These are phyloP conservation scores for Platismatia glauca DNA, from an alignment of 495 filamentous ascomycete species.

Conservation along the genomic window DNA sequence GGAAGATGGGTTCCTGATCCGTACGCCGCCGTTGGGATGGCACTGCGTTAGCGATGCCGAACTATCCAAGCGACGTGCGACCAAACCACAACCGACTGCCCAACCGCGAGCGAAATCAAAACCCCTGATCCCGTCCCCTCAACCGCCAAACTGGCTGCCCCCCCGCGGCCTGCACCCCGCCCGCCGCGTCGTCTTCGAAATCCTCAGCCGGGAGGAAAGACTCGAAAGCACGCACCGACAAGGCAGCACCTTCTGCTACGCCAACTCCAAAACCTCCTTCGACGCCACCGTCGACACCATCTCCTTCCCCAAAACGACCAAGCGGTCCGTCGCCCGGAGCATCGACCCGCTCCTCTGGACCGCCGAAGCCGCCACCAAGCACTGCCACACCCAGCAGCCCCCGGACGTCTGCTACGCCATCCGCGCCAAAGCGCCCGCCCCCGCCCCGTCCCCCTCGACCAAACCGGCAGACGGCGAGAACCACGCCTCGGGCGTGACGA, in stretches of 20 bases:
- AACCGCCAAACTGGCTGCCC: conserved; percentile 25
- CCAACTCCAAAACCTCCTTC: conserved; percentile 59
- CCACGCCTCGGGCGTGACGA: background rate
- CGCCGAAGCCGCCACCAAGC: background rate
- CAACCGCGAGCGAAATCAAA: background rate
- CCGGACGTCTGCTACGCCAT: background rate
- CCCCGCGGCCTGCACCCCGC: conserved; percentile 36
- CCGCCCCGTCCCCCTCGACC: background rate
- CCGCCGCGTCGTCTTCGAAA: conserved; percentile 27
- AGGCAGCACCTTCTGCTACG: conserved; percentile 28
- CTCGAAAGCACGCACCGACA: background rate
- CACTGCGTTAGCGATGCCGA: background rate
- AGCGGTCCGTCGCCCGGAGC: background rate
- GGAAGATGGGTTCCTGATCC: conserved; percentile 3
- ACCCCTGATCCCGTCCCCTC: background rate
- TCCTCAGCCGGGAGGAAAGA: conserved; percentile 10
- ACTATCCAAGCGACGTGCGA: background rate
- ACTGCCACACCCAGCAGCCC: background rate
- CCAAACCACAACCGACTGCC: background rate
- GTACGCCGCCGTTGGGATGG: conserved; percentile 3
- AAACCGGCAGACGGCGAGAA: background rate
- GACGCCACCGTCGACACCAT: conserved; percentile 40
- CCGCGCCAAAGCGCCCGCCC: background rate
- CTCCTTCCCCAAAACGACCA: background rate
- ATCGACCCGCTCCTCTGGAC: background rate